A percentile compares a stretch with the other conserved stretches of the same genome.
Evolutionary conservation across 495 filamentous ascomycete species (phyloP).

Genomic region (Penicillium dipodomyicola): DNA sequence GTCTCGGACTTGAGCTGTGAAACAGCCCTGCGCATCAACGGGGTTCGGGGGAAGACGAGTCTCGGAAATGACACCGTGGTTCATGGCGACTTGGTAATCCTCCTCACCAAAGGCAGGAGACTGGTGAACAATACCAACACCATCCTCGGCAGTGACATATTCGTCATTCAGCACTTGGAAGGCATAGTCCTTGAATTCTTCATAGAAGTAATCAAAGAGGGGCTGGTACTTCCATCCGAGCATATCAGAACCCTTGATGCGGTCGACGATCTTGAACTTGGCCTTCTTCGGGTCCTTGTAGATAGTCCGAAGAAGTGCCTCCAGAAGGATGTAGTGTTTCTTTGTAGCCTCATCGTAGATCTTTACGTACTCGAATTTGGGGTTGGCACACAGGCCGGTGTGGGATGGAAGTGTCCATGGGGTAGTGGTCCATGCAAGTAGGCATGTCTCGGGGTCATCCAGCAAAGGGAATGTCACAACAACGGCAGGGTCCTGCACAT

Average conservation of each 20-base stretch:
- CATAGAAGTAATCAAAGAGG: constrained; percentile 89
- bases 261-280: constrained; percentile 83
- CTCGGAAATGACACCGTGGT: constrained; percentile 73
- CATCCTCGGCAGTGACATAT: constrained; percentile 90
- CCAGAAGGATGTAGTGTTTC: constrained; percentile 84
- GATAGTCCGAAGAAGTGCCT: constrained; percentile 76
- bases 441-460: constrained; percentile 66
- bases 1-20: constrained; percentile 76
- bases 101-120: constrained; percentile 95
- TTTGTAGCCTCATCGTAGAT: constrained; percentile 77
- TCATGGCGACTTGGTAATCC: constrained; percentile 83
- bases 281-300: constrained; percentile 99
- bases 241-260: constrained; percentile 83
- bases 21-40: constrained; percentile 77
- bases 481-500: constrained; percentile 88
- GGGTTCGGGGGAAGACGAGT: constrained; percentile 83
- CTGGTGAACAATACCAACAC: constrained; percentile 95
- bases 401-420: constrained; percentile 95
- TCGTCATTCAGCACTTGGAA: constrained; percentile 83
- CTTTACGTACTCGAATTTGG: constrained; percentile 92
- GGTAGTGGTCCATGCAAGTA: constrained; percentile 93
- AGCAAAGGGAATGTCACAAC: constrained; percentile 85
- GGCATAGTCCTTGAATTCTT: constrained; percentile 84
- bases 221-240: constrained; percentile 90
- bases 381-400: constrained; percentile 74